These are phyloP conservation scores for Phoma sp. DNA, from an alignment of 2,329 filamentous ascomycete species.

Conservation along the genomic window DNA sequence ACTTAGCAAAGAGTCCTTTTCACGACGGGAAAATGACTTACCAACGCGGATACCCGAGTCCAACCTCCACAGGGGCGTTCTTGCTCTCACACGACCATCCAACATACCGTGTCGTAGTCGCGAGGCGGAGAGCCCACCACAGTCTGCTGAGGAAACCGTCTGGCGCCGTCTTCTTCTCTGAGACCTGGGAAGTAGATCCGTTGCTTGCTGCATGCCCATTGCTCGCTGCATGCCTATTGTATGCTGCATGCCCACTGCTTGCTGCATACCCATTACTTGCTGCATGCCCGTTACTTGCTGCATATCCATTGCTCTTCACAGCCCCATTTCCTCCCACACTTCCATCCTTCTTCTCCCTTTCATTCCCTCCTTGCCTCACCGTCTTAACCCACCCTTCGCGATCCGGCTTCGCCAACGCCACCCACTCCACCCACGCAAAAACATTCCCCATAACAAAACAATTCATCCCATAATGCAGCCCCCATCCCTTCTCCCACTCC, in stretches of 20 bases:
- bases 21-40: conserved; percentile 4
- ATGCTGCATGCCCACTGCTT: neutral
- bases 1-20: neutral
- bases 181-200: neutral
- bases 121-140: conserved; percentile 31
- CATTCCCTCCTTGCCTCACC: neutral
- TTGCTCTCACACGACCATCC: conserved; percentile 40
- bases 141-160: conserved; percentile 16
- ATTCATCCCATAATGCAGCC: conserved; percentile 21
- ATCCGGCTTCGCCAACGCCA: conserved; percentile 30
- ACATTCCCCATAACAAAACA: conserved; percentile 9
- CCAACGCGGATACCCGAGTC: conserved; percentile 27
- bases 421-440: conserved; percentile 29
- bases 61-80: conserved; percentile 29
- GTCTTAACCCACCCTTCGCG: conserved; percentile 12
- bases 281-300: too few relatives aligned
- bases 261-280: neutral
- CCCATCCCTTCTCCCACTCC: conserved; percentile 20
- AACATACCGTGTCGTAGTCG: conserved; percentile 24
- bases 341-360: neutral
- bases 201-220: neutral
- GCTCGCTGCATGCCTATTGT: too few relatives aligned
- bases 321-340: neutral
- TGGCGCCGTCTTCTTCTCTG: neutral
- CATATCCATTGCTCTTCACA: neutral